These are phyloP conservation scores for Microcera coccophila DNA, from an alignment of 2,329 filamentous ascomycete genomes.

Conservation along the genomic window DNA sequence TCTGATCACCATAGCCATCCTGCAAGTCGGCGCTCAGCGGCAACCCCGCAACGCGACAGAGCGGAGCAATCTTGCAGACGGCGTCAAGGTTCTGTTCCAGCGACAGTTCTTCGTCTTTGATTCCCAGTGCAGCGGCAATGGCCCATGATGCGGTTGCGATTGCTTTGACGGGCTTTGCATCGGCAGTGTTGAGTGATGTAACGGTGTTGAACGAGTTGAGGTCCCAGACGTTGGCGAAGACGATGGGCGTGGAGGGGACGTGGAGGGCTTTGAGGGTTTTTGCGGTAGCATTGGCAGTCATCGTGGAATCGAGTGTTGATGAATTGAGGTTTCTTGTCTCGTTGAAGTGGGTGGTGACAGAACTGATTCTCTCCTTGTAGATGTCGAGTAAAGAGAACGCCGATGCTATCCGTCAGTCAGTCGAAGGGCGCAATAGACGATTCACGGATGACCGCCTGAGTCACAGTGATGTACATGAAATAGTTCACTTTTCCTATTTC, in stretches of 20 bases:
- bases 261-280: conserved; percentile 44
- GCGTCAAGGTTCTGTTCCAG: conserved; percentile 49
- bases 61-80: conserved; percentile 41
- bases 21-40: conserved; percentile 57
- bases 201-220: conserved; percentile 44
- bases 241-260: conserved; percentile 45
- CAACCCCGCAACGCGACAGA: conserved; percentile 38
- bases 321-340: too few species aligned
- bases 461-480: too few species aligned
- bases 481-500: too few species aligned
- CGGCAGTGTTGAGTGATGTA: conserved; percentile 37
- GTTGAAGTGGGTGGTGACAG: too few species aligned
- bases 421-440: not conserved
- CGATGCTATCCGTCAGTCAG: not conserved
- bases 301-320: conserved; percentile 4
- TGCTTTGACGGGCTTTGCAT: conserved; percentile 36
- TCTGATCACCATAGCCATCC: conserved; percentile 52
- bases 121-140: conserved; percentile 43
- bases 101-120: conserved; percentile 47
- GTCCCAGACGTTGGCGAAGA: conserved; percentile 57
- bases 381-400: not conserved
- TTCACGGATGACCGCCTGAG: too few species aligned
- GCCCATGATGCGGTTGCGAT: conserved; percentile 51
- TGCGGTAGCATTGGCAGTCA: conserved; percentile 33
- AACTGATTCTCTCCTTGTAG: too few species aligned